These are phyloP conservation scores for Monosporascus sp. DNA, from an alignment of 2,329 filamentous ascomycete genomes.

Conservation along the genomic window DNA sequence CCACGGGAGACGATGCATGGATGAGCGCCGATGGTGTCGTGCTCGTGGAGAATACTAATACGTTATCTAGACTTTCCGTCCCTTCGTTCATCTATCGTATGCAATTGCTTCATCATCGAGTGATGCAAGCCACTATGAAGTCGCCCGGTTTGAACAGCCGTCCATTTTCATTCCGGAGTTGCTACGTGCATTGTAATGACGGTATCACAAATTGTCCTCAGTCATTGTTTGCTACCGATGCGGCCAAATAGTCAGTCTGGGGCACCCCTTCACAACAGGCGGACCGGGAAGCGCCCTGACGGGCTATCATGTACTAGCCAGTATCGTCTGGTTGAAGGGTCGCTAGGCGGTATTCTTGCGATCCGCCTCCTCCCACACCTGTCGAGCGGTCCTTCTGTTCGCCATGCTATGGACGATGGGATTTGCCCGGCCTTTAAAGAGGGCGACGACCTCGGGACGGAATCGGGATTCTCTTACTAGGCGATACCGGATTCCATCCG, in stretches of 20 bases:
- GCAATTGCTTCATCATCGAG: background rate
- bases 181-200: background rate
- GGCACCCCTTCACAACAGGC: too few species aligned
- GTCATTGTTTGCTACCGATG: background rate
- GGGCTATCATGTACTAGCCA: too few species aligned
- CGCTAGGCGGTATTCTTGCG: background rate
- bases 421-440: conserved; percentile 15
- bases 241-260: background rate
- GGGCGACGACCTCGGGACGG: conserved; percentile 8
- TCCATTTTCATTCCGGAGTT: too few species aligned
- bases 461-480: conserved; percentile 11
- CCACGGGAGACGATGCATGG: background rate
- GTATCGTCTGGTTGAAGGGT: too few species aligned
- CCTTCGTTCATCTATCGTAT: background rate
- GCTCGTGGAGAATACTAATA: background rate
- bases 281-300: too few species aligned
- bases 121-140: background rate
- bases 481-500: conserved; percentile 4
- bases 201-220: background rate
- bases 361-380: conserved; percentile 11
- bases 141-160: too few species aligned
- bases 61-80: background rate
- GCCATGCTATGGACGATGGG: conserved; percentile 13
- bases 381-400: conserved; percentile 13
- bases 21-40: background rate